phyloP scores from a whole-genome alignment of 306 rosid species.

The Vicia villosa region DNA sequence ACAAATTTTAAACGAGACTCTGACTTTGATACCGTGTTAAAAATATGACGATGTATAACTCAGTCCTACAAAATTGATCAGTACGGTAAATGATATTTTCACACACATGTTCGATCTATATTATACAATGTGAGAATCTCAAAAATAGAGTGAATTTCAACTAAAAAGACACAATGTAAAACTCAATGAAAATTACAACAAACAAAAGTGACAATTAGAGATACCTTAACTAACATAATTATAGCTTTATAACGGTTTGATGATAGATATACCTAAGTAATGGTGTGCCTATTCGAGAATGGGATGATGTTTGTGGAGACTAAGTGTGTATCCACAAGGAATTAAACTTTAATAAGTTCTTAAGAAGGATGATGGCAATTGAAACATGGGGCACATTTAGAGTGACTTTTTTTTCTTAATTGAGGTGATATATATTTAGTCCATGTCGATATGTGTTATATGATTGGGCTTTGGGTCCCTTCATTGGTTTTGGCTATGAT shows the following conservation, averaged over 20 bases:
- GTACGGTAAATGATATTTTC: no score
- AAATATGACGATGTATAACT: no score
- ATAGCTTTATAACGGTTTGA: slow-evolving; percentile 13
- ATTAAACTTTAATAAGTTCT: slow-evolving; percentile 35
- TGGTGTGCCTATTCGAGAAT: slow-evolving; percentile 38
- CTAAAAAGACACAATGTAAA: no score
- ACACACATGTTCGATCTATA: no score
- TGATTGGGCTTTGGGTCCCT: slow-evolving; percentile 55
- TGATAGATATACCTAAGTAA: slow-evolving; percentile 16
- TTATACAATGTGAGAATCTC: no score
- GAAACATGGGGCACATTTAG: slow-evolving; percentile 33
- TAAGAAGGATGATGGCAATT: slow-evolving; percentile 43
- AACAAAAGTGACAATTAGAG: no score
- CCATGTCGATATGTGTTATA: slow-evolving; percentile 40
- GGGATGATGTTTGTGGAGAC: slow-evolving; percentile 39
- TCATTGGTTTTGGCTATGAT: slow-evolving; percentile 42
- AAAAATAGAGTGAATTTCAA: no score
- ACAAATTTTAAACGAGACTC: no score
- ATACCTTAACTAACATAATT: background rate
- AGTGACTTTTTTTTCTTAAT: slow-evolving; percentile 36
- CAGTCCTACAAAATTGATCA: no score
- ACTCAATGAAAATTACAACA: no score
- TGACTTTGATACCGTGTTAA: no score
- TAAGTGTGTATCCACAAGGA: slow-evolving; percentile 42
- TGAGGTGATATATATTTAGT: slow-evolving; percentile 26